Percentiles rank a stretch among this genome's conserved stretches.
phyloP scores from a whole-genome alignment of 768 basidiomycete species.

The Naganishia vishniacii region DNA sequence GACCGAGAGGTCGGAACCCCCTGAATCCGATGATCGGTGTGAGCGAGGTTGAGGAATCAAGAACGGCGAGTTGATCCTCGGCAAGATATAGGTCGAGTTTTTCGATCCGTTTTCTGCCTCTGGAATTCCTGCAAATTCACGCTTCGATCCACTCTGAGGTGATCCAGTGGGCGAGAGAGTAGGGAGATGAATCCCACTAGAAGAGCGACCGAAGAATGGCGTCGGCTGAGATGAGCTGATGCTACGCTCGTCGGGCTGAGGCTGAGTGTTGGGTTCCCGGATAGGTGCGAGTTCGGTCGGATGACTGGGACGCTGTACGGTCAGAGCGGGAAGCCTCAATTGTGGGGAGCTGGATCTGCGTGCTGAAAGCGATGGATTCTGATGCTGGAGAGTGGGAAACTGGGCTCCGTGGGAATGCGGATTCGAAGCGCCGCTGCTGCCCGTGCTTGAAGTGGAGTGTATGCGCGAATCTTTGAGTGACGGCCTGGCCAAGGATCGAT shows the following conservation, averaged over 20 bases:
- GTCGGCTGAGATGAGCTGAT: not conserved
- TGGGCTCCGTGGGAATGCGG: too few species aligned
- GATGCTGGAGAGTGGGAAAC: not conserved
- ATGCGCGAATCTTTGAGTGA: not conserved
- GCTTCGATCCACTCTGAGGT: not conserved
- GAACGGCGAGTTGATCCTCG: conserved; percentile 14
- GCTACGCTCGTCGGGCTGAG: not conserved
- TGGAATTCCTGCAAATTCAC: too few species aligned
- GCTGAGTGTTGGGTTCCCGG: not conserved
- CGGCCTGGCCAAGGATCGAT: not conserved
- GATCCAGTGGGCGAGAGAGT: not conserved
- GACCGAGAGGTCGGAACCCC: not conserved
- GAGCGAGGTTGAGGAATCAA: conserved; percentile 11
- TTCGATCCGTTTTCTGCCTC: not conserved
- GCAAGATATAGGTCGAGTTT: not conserved
- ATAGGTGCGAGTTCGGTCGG: conserved; percentile 7
- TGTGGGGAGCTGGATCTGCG: conserved; percentile 12
- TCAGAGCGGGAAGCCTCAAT: not conserved
- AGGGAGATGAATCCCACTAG: not conserved
- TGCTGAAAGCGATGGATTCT: not conserved
- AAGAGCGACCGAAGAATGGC: not conserved
- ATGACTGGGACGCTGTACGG: conserved; percentile 9
- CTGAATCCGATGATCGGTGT: not conserved
- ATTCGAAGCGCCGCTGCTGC: not conserved
- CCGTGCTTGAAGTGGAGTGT: not conserved